phyloP scores from a whole-genome alignment of 495 filamentous ascomycete species.

The Oleoguttula mirabilis region DNA sequence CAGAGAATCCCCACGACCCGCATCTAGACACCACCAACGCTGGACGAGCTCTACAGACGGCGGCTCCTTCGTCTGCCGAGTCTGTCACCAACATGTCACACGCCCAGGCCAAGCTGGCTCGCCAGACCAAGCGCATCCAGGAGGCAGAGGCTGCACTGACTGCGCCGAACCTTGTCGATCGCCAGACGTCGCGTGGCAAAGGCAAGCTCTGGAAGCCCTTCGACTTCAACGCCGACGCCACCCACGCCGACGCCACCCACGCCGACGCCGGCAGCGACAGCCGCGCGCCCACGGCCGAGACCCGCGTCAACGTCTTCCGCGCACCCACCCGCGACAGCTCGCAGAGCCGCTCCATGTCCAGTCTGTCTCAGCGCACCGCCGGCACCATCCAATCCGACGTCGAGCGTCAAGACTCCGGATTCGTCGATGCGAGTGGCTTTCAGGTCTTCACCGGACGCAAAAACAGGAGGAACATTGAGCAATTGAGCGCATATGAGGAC shows the following conservation, averaged over 20 bases:
- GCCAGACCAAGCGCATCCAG: slow-evolving; percentile 16
- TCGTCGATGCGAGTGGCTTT: slow-evolving; percentile 7
- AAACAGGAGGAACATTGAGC: slow-evolving; percentile 1
- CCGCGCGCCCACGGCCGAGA: slow-evolving; percentile 3
- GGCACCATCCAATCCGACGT: slow-evolving; percentile 8
- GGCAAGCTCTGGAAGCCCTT: slow-evolving; percentile 11
- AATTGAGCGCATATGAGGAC: slow-evolving; percentile 16
- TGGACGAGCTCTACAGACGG: too few relatives aligned
- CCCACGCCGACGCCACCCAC: neutral
- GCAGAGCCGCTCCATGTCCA: slow-evolving; percentile 11
- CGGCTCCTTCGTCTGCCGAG: too few relatives aligned
- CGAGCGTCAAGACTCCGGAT: slow-evolving; percentile 7
- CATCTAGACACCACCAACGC: too few relatives aligned
- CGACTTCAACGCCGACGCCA: slow-evolving; percentile 5
- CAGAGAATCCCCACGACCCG: too few relatives aligned
- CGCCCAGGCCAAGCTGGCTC: slow-evolving; percentile 16
- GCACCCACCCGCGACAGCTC: slow-evolving; percentile 8
- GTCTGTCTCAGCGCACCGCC: slow-evolving; percentile 16
- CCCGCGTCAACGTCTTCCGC: slow-evolving; percentile 18
- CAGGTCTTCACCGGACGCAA: slow-evolving; percentile 14
- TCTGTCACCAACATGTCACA: slow-evolving; percentile 9
- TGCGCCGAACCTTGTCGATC: slow-evolving; percentile 2
- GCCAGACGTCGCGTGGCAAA: slow-evolving; percentile 11
- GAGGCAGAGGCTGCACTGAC: slow-evolving; percentile 17
- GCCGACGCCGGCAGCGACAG: neutral